Base-by-base conservation (phyloP, 331 rosid genomes). In the Erythrophleum ivorense region DNA sequence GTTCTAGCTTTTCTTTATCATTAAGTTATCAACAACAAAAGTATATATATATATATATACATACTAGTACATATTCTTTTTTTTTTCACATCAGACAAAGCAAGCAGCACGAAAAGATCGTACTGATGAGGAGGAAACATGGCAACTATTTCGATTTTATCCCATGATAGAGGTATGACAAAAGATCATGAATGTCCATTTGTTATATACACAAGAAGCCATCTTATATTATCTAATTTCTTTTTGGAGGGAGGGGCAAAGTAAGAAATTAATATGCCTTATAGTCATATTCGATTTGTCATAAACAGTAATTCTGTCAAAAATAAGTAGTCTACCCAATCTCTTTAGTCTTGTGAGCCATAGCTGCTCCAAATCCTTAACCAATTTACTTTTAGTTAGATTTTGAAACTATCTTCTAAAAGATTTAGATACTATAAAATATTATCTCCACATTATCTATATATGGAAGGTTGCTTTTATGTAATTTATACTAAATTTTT, bases 41-140 rank as follows among this genome's bases (percentile, higher is more conserved):
- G 29, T 67, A 34, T 29, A 4, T 9, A 4, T 8, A 16, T 16
- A 13, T 62, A 31, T 33, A 12, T 62, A 36, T 36, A 36, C 5
- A 36, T 36, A 36, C 5, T 0, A 0, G 5, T 36, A 36, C 5
- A 36, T 36, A 36, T 36, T 36, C 5, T 2, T 45, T 78, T 33
- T 43, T 73, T 75, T n/a, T n/a, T 55, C 73, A 54, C 21, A 74
- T 80, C 89, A 95, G 99, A 87, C 88, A 64, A 91, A 88, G 49
- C 88, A 91, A 19, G 98, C 97, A 54, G 85, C 94, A 15, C 91
- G 99, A 73, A 93, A 92, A 82, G 97, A 95, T 81, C 94, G 98
- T 34, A 69, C 81, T 53, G 90, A 86, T 19, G 94, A 89, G 75
- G 98, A 93, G 83, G 98, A 95, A 92, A 85, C 97, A 15, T 95